Base-by-base conservation (phyloP, 495 filamentous ascomycete species). In the Penicillium waksmanii region DNA sequence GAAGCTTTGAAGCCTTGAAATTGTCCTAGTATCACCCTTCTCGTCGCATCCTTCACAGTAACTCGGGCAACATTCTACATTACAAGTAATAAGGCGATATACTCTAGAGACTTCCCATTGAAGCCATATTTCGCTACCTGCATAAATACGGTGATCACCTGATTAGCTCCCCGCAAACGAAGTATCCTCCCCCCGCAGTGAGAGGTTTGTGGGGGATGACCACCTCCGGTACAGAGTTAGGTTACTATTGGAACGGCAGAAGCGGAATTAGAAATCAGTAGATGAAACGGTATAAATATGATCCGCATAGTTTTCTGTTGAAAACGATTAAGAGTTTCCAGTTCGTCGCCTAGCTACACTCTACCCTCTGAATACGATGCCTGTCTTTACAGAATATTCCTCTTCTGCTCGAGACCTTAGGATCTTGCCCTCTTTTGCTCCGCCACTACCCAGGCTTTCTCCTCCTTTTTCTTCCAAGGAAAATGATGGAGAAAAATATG, bases 361-460 rank as follows among this genome's bases (percentile, higher is more conserved):
- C 12, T n/a, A 38, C 36, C 5, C 3, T 9, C 15, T n/a, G 15
- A n/a, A 38, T 38, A 38, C 36, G 15, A 81, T 81, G 78, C 78
- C 78, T 17, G 75, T 80, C 35, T 80, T 80, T 64, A 73, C 71
- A 11, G 77, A 80, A 66, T 70, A 64, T 54, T 60, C 77, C 3
- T 60, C 72, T 36, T 62, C 67, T n/a, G 72, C 72, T 18, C 75
- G 73, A 8, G 74, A 76, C 35, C 69, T 77, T 5, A 73, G 76
- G 51, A 70, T 77, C 13, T 66, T 73, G 12, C 76, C 73, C 11
- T 80, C 74, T 25, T 77, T 74, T 53, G 77, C 73, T 3, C 71
- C 72, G 18, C 78, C 72, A n/a, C 61, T 77, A 38, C 1, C 73
- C 75, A 33, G 72, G 73, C 9, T 9, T 7, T 12, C 13, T 17